Conservation (phyloP, 1,284 basidiomycete species). For the Heliocybe sulcata region DNA sequence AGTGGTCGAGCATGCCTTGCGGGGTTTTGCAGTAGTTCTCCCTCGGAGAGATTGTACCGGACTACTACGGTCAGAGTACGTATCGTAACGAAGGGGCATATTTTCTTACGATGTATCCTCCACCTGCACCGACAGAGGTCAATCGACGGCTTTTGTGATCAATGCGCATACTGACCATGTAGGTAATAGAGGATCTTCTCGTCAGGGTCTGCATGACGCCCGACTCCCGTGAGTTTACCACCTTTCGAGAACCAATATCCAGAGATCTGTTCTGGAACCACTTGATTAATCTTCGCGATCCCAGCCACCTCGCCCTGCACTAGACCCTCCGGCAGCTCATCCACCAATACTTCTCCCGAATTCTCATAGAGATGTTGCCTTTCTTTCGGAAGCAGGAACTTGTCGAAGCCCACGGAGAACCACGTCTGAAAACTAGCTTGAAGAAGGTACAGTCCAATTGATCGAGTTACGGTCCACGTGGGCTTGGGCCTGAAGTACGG, state of each 20-base stretch:
- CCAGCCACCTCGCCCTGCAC: neutral
- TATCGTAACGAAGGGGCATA: slow-evolving; percentile 16
- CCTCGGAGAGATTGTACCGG: slow-evolving; percentile 9
- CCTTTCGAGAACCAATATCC: neutral
- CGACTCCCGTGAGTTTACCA: neutral
- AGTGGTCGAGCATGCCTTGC: slow-evolving; percentile 18
- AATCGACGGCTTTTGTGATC: neutral
- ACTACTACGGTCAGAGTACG: neutral
- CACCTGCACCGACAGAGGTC: slow-evolving; percentile 8
- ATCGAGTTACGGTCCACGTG: neutral
- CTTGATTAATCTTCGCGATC: neutral
- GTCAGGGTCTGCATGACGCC: neutral
- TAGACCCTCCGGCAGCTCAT: neutral
- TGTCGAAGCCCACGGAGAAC: neutral
- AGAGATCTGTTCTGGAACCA: neutral
- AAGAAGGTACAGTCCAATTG: neutral
- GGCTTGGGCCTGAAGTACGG: neutral
- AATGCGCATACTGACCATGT: neutral
- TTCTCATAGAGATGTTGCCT: neutral
- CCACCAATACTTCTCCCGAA: neutral
- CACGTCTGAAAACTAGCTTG: neutral
- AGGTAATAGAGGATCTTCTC: neutral
- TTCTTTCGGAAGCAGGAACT: neutral
- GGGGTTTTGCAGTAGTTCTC: slow-evolving; percentile 18
- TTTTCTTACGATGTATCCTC: slow-evolving; percentile 15